These are phyloP conservation scores for Saccharomyces paradoxus DNA, from an alignment of 805 yeast species.

Conservation along the genomic window DNA sequence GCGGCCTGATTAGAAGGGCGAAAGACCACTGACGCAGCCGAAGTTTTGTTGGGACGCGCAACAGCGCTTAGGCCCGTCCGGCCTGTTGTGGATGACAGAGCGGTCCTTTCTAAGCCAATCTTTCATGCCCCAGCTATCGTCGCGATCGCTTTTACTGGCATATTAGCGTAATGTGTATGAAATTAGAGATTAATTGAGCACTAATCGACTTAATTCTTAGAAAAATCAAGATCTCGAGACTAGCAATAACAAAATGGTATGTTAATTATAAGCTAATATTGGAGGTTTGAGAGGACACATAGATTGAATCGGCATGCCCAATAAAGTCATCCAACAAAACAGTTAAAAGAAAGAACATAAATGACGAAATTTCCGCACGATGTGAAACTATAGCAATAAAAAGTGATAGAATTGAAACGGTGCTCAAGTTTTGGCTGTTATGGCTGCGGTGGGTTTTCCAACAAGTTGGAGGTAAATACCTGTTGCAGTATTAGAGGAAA, in stretches of 20 bases:
- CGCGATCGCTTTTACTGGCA: not conserved
- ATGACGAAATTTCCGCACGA: not conserved
- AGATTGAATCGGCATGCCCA: not conserved
- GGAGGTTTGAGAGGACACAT: not conserved
- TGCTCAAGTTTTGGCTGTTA: not conserved
- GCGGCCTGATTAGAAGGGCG: not conserved
- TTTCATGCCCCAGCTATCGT: not conserved
- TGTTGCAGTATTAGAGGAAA: not conserved
- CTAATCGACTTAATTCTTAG: not conserved
- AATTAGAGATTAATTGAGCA: not conserved
- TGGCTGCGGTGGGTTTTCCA: not conserved
- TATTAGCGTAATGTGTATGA: not conserved
- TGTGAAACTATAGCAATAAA: not conserved
- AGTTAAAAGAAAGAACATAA: too few species aligned
- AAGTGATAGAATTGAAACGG: not conserved
- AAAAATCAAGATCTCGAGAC: not conserved
- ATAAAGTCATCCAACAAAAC: not conserved
- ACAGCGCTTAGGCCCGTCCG: not conserved
- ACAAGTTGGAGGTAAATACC: not conserved
- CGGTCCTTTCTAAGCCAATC: not conserved
- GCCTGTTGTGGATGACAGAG: not conserved
- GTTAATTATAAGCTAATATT: not conserved
- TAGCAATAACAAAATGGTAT: slow-evolving; percentile 2
- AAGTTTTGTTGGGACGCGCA: not conserved
- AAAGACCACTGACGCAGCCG: not conserved